A percentile compares a stretch with the other conserved stretches of the same genome.
phyloP scores from a whole-genome alignment of 2,329 filamentous ascomycete genomes.

The Diplodia corticola region DNA sequence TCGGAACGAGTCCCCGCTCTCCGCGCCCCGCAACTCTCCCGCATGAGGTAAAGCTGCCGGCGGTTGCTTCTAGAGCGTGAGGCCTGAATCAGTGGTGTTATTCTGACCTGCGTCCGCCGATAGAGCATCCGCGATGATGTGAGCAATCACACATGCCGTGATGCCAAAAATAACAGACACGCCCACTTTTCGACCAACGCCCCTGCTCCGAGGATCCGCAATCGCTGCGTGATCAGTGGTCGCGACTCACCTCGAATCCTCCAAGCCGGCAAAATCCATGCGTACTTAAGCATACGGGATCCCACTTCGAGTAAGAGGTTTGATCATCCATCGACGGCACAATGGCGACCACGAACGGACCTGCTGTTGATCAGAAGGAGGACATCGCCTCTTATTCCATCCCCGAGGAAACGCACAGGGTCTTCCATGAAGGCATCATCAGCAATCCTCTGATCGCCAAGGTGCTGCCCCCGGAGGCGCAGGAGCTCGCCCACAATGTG shows the following conservation, averaged over 20 bases:
- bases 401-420: conserved; percentile 29
- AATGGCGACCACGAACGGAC: neutral
- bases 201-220: neutral
- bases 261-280: neutral
- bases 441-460: conserved; percentile 45
- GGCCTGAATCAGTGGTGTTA: neutral
- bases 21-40: neutral
- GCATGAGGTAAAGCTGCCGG: too few species aligned
- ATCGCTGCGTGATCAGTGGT: too few species aligned
- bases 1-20: neutral
- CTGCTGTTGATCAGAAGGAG: neutral
- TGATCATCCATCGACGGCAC: neutral
- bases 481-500: conserved; percentile 39
- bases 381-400: conserved; percentile 30
- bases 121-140: neutral
- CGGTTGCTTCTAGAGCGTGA: too few species aligned
- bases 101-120: neutral
- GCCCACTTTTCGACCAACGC: neutral
- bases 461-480: conserved; percentile 38
- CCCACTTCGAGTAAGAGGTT: neutral
- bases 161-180: neutral
- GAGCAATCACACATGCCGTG: neutral
- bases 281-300: neutral
- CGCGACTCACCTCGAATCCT: neutral
- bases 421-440: conserved; percentile 45